Base-by-base conservation (phyloP, 805 yeast species). In the Peterozyma toletana region DNA sequence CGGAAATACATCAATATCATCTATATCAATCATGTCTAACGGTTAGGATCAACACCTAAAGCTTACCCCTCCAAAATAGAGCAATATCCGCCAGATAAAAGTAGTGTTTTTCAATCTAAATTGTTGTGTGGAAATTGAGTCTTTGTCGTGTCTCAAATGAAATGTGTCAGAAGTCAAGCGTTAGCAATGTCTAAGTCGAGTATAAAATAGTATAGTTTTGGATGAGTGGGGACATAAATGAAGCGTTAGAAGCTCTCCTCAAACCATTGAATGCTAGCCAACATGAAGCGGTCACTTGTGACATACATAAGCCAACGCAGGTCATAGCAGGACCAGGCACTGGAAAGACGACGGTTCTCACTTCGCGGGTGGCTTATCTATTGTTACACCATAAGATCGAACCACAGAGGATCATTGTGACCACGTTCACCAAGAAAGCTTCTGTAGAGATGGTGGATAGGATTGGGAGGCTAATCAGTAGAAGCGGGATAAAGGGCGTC, bases 401-500 rank as follows among this genome's bases (percentile, higher is more conserved):
- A 1, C 90, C 97, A 0, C 66, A 70, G 31, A 64, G 73, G 39
- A 72, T 93, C 15, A 74, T 91, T 1, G 93, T 90, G 16, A 87
- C 96, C 5, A 90, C 98, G 0, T 91, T 91, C 65, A 91, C 98
- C 11, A 86, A 86, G 53, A 86, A 85, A 53, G 98, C 99, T 0
- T 95, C 97, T 1, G 74, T 70, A 42, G 98, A 91, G 62, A 82
- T 91, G 86, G 63, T 67, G 11, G 83, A 77, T 30, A 68, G 98
- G 36, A 61, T 91, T 15, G 44, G 41, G 0, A 38, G 18, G 3
- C 33, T 75, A 41, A 52, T 79, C 7, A 49, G 18, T 46, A 44
- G 6, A n/a, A n/a, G 2, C 15, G 51, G 15, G 41, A 55, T 5
- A 54, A 45, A n/a, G 51, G 40, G 48, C 2, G 55, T 66, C 1